Evolutionary conservation across 1,284 basidiomycete genomes (phyloP).

Genomic region (Cystobasidium pallidum): DNA sequence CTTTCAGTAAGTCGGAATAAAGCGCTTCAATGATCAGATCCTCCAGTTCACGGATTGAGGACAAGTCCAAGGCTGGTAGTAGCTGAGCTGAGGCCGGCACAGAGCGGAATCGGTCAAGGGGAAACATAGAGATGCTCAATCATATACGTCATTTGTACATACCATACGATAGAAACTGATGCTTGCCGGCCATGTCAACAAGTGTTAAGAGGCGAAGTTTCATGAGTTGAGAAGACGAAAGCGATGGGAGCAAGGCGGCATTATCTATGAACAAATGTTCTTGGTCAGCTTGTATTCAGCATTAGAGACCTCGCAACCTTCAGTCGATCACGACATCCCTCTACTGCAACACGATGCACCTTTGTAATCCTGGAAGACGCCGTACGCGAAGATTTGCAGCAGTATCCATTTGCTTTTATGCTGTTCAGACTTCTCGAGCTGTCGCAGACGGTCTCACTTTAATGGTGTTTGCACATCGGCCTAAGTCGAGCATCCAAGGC

Average conservation of each 20-base stretch:
- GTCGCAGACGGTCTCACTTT: no score
- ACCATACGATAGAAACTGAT: conserved; percentile 65
- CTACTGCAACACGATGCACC: conserved; percentile 56
- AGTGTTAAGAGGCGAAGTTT: conserved; percentile 93
- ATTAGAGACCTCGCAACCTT: no score
- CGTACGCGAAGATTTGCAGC: conserved; percentile 85
- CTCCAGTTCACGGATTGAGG: conserved; percentile 80
- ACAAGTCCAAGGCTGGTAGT: conserved; percentile 69
- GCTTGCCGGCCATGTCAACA: conserved; percentile 72
- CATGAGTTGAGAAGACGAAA: conserved; percentile 71
- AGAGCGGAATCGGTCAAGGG: background rate
- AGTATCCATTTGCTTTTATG: conserved; percentile 61
- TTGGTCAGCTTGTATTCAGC: no score
- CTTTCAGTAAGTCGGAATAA: conserved; percentile 82
- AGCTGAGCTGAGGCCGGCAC: conserved; percentile 61
- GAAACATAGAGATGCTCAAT: background rate
- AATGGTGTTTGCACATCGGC: no score
- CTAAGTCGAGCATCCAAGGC: no score
- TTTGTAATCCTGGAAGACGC: conserved; percentile 77
- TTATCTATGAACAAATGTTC: conserved; percentile 61
- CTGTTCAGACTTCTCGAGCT: conserved; percentile 70
- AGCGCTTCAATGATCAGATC: conserved; percentile 94
- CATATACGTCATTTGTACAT: background rate
- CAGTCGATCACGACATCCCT: background rate
- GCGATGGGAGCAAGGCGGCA: conserved; percentile 67